Conservation (phyloP, 306 rosid species). For the Hippophae tibetana region DNA sequence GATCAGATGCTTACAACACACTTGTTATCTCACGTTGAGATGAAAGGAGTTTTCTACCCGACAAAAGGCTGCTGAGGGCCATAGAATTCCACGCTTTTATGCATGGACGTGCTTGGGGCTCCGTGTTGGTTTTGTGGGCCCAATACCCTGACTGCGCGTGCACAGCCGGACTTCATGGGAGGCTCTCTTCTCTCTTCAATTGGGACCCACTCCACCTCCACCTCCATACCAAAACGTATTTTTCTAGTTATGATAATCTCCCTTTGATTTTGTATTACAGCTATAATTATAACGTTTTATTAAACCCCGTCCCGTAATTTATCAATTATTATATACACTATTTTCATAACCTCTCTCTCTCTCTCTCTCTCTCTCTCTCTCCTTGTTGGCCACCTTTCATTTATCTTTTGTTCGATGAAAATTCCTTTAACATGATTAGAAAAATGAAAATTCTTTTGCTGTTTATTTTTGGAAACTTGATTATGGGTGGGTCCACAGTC, state of each 20-base stretch:
- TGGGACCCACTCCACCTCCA: slow-evolving; percentile 15
- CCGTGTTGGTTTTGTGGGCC: slow-evolving; percentile 25
- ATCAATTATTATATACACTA: not conserved
- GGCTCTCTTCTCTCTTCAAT: slow-evolving; percentile 18
- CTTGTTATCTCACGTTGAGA: no score
- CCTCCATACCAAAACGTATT: not conserved
- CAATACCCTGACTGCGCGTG: slow-evolving; percentile 56
- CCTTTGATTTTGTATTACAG: slow-evolving; percentile 14
- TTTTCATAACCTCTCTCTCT: not conserved
- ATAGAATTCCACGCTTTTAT: slow-evolving; percentile 35
- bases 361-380: not conserved
- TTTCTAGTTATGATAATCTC: not conserved
- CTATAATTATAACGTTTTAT: slow-evolving; percentile 11
- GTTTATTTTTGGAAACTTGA: not conserved
- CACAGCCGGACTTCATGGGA: slow-evolving; percentile 61
- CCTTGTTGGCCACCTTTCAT: not conserved
- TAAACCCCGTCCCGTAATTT: slow-evolving; percentile 8
- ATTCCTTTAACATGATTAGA: not conserved
- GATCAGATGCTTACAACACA: no score
- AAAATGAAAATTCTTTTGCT: not conserved
- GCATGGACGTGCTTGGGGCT: slow-evolving; percentile 50
- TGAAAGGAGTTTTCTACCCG: not conserved
- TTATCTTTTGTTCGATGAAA: not conserved
- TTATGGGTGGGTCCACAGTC: not conserved
- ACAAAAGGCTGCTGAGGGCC: slow-evolving; percentile 11